Percentiles rank a stretch among this genome's conserved stretches.
Conservation (phyloP, 1,284 basidiomycete species). For the Gomphus bonarii region DNA sequence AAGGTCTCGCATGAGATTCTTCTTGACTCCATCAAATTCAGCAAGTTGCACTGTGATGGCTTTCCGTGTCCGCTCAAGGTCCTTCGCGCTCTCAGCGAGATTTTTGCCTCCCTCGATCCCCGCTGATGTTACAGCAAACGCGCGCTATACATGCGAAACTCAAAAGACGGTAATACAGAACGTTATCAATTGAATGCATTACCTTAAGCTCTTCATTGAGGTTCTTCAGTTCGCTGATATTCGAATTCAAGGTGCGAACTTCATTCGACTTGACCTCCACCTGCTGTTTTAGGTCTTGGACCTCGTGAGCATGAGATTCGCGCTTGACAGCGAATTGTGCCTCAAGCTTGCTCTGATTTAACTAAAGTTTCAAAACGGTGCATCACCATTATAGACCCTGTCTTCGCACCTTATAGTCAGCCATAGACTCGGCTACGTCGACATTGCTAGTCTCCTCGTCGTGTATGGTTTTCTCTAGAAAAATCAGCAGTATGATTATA, state of each 20-base stretch:
- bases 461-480: slow-evolving; percentile 72
- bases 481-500: not conserved
- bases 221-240: slow-evolving; percentile 89
- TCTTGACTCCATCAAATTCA: slow-evolving; percentile 98
- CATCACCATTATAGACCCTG: not conserved
- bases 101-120: slow-evolving; percentile 95
- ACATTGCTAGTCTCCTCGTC: slow-evolving; percentile 76
- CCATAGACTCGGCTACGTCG: slow-evolving; percentile 72
- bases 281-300: slow-evolving; percentile 85
- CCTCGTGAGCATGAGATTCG: slow-evolving; percentile 81
- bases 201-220: slow-evolving; percentile 99
- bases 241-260: slow-evolving; percentile 73
- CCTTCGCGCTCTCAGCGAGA: slow-evolving; percentile 91
- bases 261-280: slow-evolving; percentile 83
- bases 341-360: slow-evolving; percentile 77
- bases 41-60: slow-evolving; percentile 94
- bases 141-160: slow-evolving; percentile 55
- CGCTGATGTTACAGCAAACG: slow-evolving; percentile 92
- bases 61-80: slow-evolving; percentile 94
- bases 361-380: not conserved
- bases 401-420: slow-evolving; percentile 78
- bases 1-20: slow-evolving; percentile 95
- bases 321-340: slow-evolving; percentile 88
- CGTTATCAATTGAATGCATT: slow-evolving; percentile 15
- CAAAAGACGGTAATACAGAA: slow-evolving; percentile 9